Evolutionary conservation across 306 rosid genomes (phyloP).

Genomic region (Lathyrus tuberosus): DNA sequence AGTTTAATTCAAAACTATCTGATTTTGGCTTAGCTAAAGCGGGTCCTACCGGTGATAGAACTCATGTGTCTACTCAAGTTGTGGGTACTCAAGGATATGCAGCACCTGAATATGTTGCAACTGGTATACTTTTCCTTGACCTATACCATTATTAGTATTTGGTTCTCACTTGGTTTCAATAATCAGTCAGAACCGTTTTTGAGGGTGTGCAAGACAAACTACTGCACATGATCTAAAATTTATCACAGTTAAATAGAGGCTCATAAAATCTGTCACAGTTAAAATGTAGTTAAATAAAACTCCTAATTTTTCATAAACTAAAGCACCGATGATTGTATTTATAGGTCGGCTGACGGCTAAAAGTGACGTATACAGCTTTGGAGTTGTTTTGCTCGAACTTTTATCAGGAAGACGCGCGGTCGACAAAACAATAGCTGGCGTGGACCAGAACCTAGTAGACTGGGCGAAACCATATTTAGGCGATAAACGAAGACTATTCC

Average conservation of each 20-base stretch:
- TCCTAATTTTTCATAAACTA: not conserved
- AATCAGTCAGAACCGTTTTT: too few relatives aligned
- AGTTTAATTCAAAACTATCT: slow-evolving; percentile 86
- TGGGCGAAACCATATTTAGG: slow-evolving; percentile 86
- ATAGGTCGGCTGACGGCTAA: slow-evolving; percentile 88
- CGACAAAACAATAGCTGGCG: slow-evolving; percentile 60
- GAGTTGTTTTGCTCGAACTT: slow-evolving; percentile 86
- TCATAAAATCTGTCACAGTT: too few relatives aligned
- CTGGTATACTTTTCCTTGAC: slow-evolving; percentile 60
- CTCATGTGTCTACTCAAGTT: slow-evolving; percentile 96
- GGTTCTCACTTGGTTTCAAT: slow-evolving; percentile 37
- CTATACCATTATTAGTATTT: slow-evolving; percentile 49
- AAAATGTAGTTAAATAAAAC: too few relatives aligned
- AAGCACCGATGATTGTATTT: not conserved
- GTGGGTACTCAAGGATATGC: slow-evolving; percentile 97
- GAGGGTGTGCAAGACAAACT: too few relatives aligned
- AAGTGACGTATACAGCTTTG: slow-evolving; percentile 93
- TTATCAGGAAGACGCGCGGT: slow-evolving; percentile 80
- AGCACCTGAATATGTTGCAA: slow-evolving; percentile 96
- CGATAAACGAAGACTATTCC: slow-evolving; percentile 71
- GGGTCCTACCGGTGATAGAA: slow-evolving; percentile 94
- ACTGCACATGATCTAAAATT: too few relatives aligned
- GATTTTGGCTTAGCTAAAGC: slow-evolving; percentile 97
- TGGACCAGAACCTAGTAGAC: slow-evolving; percentile 81
- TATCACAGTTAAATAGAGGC: too few relatives aligned